Evolutionary conservation across 2,329 filamentous ascomycete genomes (phyloP).

Genomic region (Colletotrichum euphorbiae): DNA sequence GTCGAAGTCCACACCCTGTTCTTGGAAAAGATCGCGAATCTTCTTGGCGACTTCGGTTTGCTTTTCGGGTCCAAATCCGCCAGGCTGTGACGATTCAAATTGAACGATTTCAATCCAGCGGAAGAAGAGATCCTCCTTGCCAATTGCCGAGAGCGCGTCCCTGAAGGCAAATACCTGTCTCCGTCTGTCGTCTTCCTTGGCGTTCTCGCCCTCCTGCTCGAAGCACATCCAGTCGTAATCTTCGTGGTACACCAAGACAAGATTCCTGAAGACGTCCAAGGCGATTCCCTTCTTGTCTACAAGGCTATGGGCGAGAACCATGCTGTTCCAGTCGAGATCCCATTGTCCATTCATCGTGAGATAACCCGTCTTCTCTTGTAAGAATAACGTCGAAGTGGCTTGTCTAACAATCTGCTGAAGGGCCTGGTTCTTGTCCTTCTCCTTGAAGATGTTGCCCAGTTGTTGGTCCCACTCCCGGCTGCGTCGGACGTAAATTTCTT

Average conservation of each 20-base stretch:
- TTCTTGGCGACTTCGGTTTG: conserved; percentile 79
- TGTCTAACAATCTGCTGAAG: conserved; percentile 72
- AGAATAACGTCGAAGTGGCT: conserved; percentile 74
- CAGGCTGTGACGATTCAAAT: conserved; percentile 83
- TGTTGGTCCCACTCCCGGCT: conserved; percentile 78
- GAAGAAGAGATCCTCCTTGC: conserved; percentile 91
- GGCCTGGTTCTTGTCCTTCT: conserved; percentile 63
- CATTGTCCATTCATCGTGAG: conserved; percentile 86
- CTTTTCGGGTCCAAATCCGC: conserved; percentile 80
- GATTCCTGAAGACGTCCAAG: conserved; percentile 76
- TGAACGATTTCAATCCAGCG: conserved; percentile 94
- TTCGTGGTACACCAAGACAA: conserved; percentile 76
- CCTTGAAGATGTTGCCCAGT: conserved; percentile 66
- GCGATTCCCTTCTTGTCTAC: conserved; percentile 71
- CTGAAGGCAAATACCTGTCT: conserved; percentile 85
- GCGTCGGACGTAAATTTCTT: conserved; percentile 84
- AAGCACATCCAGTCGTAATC: conserved; percentile 79
- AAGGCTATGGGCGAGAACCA: conserved; percentile 78
- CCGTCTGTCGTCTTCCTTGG: conserved; percentile 71
- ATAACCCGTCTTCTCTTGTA: conserved; percentile 87
- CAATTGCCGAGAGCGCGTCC: conserved; percentile 78
- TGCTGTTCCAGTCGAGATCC: conserved; percentile 87
- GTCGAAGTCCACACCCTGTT: conserved; percentile 84
- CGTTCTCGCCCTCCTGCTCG: conserved; percentile 61
- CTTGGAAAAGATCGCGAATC: conserved; percentile 80